Evolutionary conservation across 352 stramenopile species (phyloP).

Genomic region (Globisporangium nunn): DNA sequence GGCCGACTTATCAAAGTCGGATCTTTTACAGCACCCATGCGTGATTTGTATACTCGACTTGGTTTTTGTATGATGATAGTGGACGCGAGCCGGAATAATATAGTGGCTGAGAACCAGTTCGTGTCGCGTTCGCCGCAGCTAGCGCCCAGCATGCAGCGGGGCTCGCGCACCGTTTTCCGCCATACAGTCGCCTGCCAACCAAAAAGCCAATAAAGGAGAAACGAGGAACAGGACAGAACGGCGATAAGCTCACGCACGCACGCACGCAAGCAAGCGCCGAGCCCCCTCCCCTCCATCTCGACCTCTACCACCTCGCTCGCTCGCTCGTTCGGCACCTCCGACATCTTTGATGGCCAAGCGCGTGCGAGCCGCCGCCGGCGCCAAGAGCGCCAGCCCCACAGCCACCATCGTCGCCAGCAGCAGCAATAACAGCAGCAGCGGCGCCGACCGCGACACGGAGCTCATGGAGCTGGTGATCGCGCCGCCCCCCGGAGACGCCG

Average conservation of each 20-base stretch:
- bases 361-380: slow-evolving; percentile 20
- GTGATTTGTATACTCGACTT: background rate
- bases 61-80: background rate
- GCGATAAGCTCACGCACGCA: background rate
- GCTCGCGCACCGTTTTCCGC: slow-evolving; percentile 7
- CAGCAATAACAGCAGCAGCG: slow-evolving; percentile 4
- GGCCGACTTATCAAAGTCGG: background rate
- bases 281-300: background rate
- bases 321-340: background rate
- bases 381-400: slow-evolving; percentile 5
- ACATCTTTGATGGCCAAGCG: slow-evolving; percentile 48
- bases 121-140: slow-evolving; percentile 5
- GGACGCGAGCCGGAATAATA: background rate
- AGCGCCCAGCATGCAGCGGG: slow-evolving; percentile 11
- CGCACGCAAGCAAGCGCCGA: background rate
- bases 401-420: slow-evolving; percentile 8
- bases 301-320: background rate
- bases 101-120: slow-evolving; percentile 1
- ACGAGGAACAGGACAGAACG: slow-evolving; percentile 17
- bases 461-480: slow-evolving; percentile 10
- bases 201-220: slow-evolving; percentile 17
- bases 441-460: slow-evolving; percentile 6
- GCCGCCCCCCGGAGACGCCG: background rate
- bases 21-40: background rate
- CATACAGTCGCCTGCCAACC: slow-evolving; percentile 23